A percentile compares a stretch with the other conserved stretches of the same genome.
These are phyloP conservation scores for Linum trigynum DNA, from an alignment of 345 rosid species.

Conservation along the genomic window DNA sequence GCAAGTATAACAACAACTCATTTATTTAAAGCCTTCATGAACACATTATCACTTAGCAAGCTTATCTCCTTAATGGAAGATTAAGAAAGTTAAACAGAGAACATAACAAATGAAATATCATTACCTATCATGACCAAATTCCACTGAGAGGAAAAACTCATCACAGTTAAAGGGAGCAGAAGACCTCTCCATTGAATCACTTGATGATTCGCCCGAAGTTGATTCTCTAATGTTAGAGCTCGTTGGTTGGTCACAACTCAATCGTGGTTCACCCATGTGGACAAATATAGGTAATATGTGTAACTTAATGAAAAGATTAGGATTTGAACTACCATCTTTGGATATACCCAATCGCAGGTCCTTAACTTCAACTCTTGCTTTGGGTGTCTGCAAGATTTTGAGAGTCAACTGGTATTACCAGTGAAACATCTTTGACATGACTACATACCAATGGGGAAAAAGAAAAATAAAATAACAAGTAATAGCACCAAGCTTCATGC, in stretches of 20 bases:
- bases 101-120: slow-evolving; percentile 4
- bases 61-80: neutral
- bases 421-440: neutral
- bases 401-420: slow-evolving; percentile 4
- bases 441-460: slow-evolving; percentile 2
- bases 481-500: neutral
- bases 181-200: slow-evolving; percentile 42
- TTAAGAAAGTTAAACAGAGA: neutral
- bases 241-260: slow-evolving; percentile 46
- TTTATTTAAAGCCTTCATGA: neutral
- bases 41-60: neutral
- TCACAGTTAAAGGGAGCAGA: slow-evolving; percentile 70
- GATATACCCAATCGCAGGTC: slow-evolving; percentile 66
- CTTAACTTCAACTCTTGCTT: slow-evolving; percentile 58
- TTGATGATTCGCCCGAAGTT: slow-evolving; percentile 33
- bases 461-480: neutral
- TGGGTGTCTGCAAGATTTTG: slow-evolving; percentile 53
- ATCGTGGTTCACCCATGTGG: slow-evolving; percentile 52
- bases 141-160: slow-evolving; percentile 65
- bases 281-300: slow-evolving; percentile 58
- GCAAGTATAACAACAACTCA: neutral
- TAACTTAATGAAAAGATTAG: slow-evolving; percentile 55
- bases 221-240: slow-evolving; percentile 32
- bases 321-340: slow-evolving; percentile 69
- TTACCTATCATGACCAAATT: slow-evolving; percentile 89